A percentile compares a stretch with the other conserved stretches of the same genome.
Evolutionary conservation across 2,329 filamentous ascomycete genomes (phyloP).

Genomic region (Clarireedia monteithiana): DNA sequence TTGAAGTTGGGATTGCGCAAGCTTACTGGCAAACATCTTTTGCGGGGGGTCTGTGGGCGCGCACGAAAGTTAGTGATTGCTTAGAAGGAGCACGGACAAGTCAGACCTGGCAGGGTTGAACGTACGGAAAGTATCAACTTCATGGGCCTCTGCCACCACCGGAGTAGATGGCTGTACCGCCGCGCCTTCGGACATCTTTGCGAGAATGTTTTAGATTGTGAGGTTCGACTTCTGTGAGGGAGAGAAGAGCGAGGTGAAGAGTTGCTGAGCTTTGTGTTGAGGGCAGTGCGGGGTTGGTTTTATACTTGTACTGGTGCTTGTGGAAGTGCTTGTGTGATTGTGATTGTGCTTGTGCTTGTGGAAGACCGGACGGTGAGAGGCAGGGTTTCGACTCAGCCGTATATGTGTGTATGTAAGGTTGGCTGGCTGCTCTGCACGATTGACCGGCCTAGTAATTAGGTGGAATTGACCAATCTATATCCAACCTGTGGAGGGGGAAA

Average conservation of each 20-base stretch:
- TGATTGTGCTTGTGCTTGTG: too few relatives aligned
- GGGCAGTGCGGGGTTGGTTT: neutral
- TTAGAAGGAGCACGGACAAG: conserved; percentile 1
- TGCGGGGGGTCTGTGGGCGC: conserved; percentile 47
- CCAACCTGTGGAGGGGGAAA: neutral
- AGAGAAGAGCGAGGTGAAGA: neutral
- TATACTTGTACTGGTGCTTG: too few relatives aligned
- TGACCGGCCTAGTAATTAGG: neutral
- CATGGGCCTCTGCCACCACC: conserved; percentile 67
- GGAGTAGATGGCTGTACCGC: conserved; percentile 33
- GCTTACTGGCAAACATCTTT: conserved; percentile 62
- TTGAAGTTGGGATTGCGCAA: neutral
- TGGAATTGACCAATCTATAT: neutral
- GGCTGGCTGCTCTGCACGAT: too few relatives aligned
- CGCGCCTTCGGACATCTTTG: conserved; percentile 38
- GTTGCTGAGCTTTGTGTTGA: neutral
- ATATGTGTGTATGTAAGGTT: too few relatives aligned
- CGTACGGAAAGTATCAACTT: conserved; percentile 67
- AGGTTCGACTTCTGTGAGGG: neutral
- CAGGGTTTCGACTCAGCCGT: too few relatives aligned
- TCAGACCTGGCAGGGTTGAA: conserved; percentile 1
- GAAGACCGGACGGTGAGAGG: too few relatives aligned
- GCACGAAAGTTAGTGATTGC: conserved; percentile 17
- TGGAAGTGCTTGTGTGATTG: too few relatives aligned
- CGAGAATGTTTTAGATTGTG: neutral